A percentile compares a stretch with the other conserved stretches of the same genome.
Conservation (phyloP, 2,329 filamentous ascomycete species). For the Sporothrix brasiliensis region DNA sequence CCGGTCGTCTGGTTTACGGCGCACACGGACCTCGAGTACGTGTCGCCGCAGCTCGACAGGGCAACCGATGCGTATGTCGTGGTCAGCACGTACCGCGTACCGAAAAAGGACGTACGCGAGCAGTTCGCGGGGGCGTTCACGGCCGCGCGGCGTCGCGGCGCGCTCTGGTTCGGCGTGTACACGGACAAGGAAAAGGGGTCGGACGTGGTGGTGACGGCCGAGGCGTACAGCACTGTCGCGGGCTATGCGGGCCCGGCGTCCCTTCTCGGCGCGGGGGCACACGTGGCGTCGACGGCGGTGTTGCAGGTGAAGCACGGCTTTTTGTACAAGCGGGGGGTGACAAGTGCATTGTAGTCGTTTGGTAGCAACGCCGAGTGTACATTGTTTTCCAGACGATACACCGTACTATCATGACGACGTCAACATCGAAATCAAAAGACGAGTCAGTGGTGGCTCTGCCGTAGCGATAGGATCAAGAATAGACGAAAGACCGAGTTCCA, state of each 20-base stretch:
- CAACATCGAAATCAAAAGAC: neutral
- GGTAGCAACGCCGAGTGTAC: too few relatives aligned
- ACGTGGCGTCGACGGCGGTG: neutral
- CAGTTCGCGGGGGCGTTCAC: neutral
- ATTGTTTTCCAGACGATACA: neutral
- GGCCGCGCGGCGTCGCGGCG: neutral
- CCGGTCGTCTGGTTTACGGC: neutral
- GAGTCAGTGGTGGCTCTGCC: constrained; percentile 1
- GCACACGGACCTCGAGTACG: constrained; percentile 12
- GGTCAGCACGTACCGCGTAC: constrained; percentile 15
- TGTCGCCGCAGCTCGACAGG: neutral
- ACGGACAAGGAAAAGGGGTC: neutral
- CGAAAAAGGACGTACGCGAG: neutral
- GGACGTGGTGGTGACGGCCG: constrained; percentile 20
- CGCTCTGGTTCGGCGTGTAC: constrained; percentile 15
- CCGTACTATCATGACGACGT: neutral
- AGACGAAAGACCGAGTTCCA: neutral
- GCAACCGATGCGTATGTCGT: neutral
- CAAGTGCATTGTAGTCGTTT: neutral
- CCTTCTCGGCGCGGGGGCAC: neutral
- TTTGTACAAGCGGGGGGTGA: constrained; percentile 16
- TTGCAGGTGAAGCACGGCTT: constrained; percentile 17
- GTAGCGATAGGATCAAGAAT: constrained; percentile 20
- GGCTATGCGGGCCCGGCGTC: constrained; percentile 14
- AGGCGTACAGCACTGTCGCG: neutral